Percentiles rank a stretch among this genome's conserved stretches.
Evolutionary conservation across 1,284 basidiomycete genomes (phyloP).

Genomic region (Moesziomyces globuligerus): DNA sequence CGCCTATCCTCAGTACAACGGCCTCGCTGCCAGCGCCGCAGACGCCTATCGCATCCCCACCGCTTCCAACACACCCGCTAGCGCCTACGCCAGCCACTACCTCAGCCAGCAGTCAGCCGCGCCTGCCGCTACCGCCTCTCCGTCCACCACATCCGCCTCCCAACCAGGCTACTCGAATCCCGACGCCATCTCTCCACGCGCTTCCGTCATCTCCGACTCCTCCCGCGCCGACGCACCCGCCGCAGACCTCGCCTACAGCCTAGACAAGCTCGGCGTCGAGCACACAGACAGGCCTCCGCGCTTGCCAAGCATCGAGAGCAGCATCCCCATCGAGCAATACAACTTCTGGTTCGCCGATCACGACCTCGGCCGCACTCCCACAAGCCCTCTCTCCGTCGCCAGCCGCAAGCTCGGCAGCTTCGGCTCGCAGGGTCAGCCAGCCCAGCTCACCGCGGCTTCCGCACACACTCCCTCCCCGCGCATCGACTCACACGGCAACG

Average conservation of each 20-base stretch:
- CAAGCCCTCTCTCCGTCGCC: constrained; percentile 29
- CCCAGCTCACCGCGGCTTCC: constrained; percentile 23
- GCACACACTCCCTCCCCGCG: constrained; percentile 30
- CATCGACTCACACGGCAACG: constrained; percentile 12
- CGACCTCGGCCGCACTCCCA: constrained; percentile 15
- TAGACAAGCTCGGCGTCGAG: constrained; percentile 21
- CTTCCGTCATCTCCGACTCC: constrained; percentile 24
- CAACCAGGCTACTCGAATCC: constrained; percentile 35
- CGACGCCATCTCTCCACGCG: constrained; percentile 35
- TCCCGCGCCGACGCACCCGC: constrained; percentile 7
- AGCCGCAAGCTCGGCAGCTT: constrained; percentile 40
- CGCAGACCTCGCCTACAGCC: constrained; percentile 12
- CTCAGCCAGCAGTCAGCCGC: constrained; percentile 25
- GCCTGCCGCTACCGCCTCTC: constrained; percentile 1
- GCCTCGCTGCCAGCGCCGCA: constrained; percentile 30
- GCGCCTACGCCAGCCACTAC: constrained; percentile 43
- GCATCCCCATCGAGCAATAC: constrained; percentile 24
- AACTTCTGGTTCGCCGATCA: constrained; percentile 39
- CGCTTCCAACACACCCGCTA: constrained; percentile 23
- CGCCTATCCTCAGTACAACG: constrained; percentile 28
- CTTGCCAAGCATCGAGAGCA: constrained; percentile 52
- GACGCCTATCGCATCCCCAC: constrained; percentile 31
- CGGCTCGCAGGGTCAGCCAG: constrained; percentile 35
- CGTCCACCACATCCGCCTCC: constrained; percentile 4
- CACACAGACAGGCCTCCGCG: constrained; percentile 30